Percentiles rank a stretch among this genome's conserved stretches.
These are phyloP conservation scores for Plasmodium coatneyi DNA, from an alignment of 169 alveolate species.

Conservation along the genomic window DNA sequence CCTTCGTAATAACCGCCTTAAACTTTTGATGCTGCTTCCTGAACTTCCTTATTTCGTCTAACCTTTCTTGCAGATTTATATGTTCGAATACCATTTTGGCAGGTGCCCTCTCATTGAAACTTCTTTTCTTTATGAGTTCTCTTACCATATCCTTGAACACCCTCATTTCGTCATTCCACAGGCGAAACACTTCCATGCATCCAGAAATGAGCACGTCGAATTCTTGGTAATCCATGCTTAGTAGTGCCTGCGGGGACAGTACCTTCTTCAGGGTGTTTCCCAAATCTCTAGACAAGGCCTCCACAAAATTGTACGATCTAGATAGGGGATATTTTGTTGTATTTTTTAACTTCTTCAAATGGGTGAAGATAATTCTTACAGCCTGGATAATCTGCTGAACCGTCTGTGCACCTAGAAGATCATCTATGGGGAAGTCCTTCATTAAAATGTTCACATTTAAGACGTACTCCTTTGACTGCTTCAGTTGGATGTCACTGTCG, in stretches of 20 bases:
- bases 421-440: constrained; percentile 96
- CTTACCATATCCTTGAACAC: constrained; percentile 90
- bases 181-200: constrained; percentile 91
- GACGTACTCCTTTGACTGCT: constrained; percentile 91
- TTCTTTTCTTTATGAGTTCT: constrained; percentile 89
- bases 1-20: constrained; percentile 89
- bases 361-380: constrained; percentile 91
- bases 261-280: constrained; percentile 47
- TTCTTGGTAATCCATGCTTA: constrained; percentile 90
- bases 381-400: constrained; percentile 91
- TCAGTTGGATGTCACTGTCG: constrained; percentile 95
- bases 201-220: constrained; percentile 87
- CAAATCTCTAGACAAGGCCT: constrained; percentile 94
- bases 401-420: constrained; percentile 92
- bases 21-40: constrained; percentile 94
- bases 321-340: constrained; percentile 91
- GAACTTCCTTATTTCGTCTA: constrained; percentile 92
- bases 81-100: constrained; percentile 91
- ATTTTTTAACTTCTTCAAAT: constrained; percentile 91
- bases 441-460: constrained; percentile 91
- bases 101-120: constrained; percentile 88
- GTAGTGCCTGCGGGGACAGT: constrained; percentile 78
- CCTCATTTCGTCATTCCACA: constrained; percentile 94
- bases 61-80: constrained; percentile 87
- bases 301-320: constrained; percentile 92